Base-by-base conservation (phyloP, 768 basidiomycete genomes). In the Panus rudis region DNA sequence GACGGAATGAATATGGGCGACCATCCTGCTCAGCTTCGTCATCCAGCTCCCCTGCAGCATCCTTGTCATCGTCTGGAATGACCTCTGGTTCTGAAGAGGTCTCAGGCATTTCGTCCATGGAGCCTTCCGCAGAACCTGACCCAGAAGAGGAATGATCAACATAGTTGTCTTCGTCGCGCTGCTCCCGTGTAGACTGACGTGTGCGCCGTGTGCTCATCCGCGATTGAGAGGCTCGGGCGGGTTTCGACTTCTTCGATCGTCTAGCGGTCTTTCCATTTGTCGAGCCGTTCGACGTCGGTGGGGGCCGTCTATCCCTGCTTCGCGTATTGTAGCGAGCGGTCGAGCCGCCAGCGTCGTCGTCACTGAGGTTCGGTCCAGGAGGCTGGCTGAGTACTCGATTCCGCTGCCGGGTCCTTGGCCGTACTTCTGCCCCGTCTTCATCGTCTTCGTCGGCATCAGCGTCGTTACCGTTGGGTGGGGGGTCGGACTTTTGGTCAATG, bases 1-100 rank as follows among this genome's bases (percentile, higher is more conserved):
- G 76, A 16, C 88, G 69, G 27, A 91, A 66, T 0, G 77, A 56
- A 52, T 91, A 91, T 13, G 78, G 76, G 34, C 68, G 72, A 7
- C 75, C 76, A 20, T 61, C 64, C 11, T 55, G 61, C 0, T 69
- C 72, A 23, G 70, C 72, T 2, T 61, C 66, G 14, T 70, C 71
- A 65, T 70, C 41, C 27, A 51, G 53, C 23, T 68, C 69, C 3
- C 57, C 66, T 17, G 66, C 70, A 0, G 47, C 63, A 46, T 71
- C 71, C 3, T 53, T 61, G 48, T 73, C 72, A 4, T 57, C 68
- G 6, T 69, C 69, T 1, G 55, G 64, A 23, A 69, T 65, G 3
- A 51, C 54, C 28, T 63, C 66, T 0, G 59, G 51, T 41, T 68
- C 70, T 0, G 65, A 63, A 3, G 62, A 63, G 4, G 62, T 69